Conservation (phyloP, 1,139 yeast genomes). For the Hemisphaericaspora lyxosophila region DNA sequence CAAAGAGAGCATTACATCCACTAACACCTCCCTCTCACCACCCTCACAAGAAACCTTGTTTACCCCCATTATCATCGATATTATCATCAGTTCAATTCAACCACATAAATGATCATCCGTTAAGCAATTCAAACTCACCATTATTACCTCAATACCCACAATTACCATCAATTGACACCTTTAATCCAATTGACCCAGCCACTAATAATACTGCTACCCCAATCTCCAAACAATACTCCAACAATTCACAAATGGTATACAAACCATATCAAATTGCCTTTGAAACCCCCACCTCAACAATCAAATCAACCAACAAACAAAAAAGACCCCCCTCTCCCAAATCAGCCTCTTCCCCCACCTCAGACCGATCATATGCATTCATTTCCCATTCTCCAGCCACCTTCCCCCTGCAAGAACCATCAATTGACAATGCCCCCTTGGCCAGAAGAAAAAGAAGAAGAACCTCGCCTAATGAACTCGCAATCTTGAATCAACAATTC, state of each 20-base stretch:
- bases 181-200: conserved; percentile 11
- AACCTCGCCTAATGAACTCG: conserved; percentile 83
- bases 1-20: conserved; percentile 35
- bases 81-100: conserved; percentile 23
- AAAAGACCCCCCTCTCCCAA: conserved; percentile 2
- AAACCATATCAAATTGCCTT: not conserved
- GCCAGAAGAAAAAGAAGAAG: conserved; percentile 95
- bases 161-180: conserved; percentile 28
- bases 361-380: conserved; percentile 68
- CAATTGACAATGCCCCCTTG: conserved; percentile 82
- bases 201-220: conserved; percentile 11
- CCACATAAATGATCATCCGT: conserved; percentile 31
- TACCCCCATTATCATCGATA: conserved; percentile 45
- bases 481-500: conserved; percentile 78
- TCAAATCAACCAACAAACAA: not conserved
- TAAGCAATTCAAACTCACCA: conserved; percentile 28
- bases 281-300: conserved; percentile 1
- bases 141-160: conserved; percentile 15
- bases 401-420: conserved; percentile 79
- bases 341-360: conserved; percentile 14
- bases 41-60: conserved; percentile 19
- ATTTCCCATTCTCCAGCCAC: conserved; percentile 90
- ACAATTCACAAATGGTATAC: not conserved
- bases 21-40: conserved; percentile 13
- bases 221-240: conserved; percentile 13